Evolutionary conservation across 2,329 filamentous ascomycete genomes (phyloP), one percentile per base, ranked within the genome.

Genomic region (Capronia epimyces): DNA sequence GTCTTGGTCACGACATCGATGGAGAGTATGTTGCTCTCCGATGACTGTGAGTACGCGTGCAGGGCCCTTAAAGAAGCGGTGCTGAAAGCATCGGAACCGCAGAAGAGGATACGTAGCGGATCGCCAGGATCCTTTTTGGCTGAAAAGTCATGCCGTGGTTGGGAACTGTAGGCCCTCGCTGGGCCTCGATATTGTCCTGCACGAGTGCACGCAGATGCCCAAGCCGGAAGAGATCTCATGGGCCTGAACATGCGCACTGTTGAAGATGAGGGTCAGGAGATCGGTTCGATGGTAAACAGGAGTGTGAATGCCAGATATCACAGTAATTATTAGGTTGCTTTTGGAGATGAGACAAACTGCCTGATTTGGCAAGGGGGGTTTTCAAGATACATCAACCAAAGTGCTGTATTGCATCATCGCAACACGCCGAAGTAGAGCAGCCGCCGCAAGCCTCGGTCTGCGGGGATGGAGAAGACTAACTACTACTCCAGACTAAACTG

Each of bases 31-130:
- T 81, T 71, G 15, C 69, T 69, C 5, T 71, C 75, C 49, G 76
- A 75, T 46, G 63, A 64, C 21, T 66, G 54, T 46, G 82, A 76
- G 64, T 88, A 84, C 3, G 71, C 63, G 60, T 84, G 68, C 27
- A 98, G 71, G 4, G 86, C 86, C 52, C 72, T 72, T 43, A 98
- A 74, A 1, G 89, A 88, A 46, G 78, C 79, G 62, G 85, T 85
- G 71, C 91, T 96, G 69, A 97, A 95, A 2, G 83, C 77, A 67
- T 98, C 93, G 2, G 91, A 93, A 56, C 93, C 93, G 70, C 90
- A 97, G 70, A 96, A 98, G 3, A 98, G 78, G 47, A 98, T 89
- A 27, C 83, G 79, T 25, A 98, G 75, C 2, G 88, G 86, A 13
- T 75, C 47, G 18, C 32, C 51, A 12, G 68, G 37, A 15, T 32